Percentiles rank a stretch among this genome's conserved stretches.
Evolutionary conservation across 2,329 filamentous ascomycete genomes (phyloP).

Genomic region (Sphaerulina populicola): DNA sequence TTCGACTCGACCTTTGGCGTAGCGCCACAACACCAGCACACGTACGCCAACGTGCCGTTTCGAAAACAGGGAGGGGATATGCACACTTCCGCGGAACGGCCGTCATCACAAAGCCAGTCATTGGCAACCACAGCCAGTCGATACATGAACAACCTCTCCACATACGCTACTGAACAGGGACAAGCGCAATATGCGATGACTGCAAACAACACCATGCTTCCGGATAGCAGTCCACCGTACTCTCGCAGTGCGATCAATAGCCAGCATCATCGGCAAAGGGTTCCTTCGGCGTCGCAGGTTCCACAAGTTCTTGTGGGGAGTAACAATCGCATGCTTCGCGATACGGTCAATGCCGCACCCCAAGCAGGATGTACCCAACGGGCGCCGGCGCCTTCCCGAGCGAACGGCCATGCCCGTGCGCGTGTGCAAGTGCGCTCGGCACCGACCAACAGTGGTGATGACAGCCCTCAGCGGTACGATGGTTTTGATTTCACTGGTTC

Average conservation of each 20-base stretch:
- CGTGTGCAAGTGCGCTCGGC: slow-evolving; percentile 1
- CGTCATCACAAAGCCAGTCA: neutral
- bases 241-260: neutral
- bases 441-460: neutral
- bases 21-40: neutral
- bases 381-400: neutral
- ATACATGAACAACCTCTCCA: neutral
- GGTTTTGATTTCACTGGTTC: slow-evolving; percentile 1
- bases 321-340: neutral
- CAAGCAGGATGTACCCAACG: neutral
- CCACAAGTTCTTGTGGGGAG: neutral
- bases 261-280: neutral
- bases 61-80: neutral
- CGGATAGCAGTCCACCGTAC: neutral
- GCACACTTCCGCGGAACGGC: neutral
- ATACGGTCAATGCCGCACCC: neutral
- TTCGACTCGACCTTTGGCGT: neutral
- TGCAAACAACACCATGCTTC: neutral
- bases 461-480: neutral
- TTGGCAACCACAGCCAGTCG: neutral
- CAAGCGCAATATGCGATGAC: neutral
- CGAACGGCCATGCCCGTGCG: neutral
- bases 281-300: neutral
- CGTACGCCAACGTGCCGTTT: neutral
- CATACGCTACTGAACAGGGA: neutral